Evolutionary conservation across 331 rosid genomes (phyloP).

Genomic region (Prunus yedoensis): DNA sequence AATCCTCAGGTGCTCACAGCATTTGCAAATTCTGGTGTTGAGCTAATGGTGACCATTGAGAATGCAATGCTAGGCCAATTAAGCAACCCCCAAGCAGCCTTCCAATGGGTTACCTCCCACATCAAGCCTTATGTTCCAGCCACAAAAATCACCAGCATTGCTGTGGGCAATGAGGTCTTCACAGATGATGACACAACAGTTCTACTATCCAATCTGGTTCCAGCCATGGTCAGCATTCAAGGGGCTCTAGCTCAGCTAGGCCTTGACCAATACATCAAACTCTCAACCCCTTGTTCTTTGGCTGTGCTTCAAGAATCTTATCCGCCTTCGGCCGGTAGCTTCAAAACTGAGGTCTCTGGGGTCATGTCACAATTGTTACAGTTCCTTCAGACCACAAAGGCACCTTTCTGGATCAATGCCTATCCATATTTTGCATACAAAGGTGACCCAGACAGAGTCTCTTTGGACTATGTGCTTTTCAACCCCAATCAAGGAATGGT

Average conservation of each 20-base stretch:
- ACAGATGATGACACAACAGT: conserved; percentile 55
- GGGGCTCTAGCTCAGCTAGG: conserved; percentile 63
- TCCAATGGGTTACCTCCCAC: conserved; percentile 70
- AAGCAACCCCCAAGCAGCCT: conserved; percentile 72
- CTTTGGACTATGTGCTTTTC: conserved; percentile 73
- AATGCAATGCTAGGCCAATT: conserved; percentile 60
- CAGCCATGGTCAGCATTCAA: conserved; percentile 80
- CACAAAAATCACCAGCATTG: conserved; percentile 76
- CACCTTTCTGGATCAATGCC: conserved; percentile 96
- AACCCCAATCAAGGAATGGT: conserved; percentile 71
- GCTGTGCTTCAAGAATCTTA: conserved; percentile 73
- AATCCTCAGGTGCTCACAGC: conserved; percentile 66
- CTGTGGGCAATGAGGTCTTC: conserved; percentile 88
- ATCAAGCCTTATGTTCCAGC: conserved; percentile 72
- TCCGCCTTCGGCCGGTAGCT: conserved; percentile 90
- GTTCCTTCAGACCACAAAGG: conserved; percentile 55
- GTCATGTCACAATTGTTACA: conserved; percentile 67
- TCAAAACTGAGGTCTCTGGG: conserved; percentile 53
- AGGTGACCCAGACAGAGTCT: conserved; percentile 45
- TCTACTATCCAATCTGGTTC: conserved; percentile 58
- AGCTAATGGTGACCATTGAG: conserved; percentile 80
- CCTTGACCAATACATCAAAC: conserved; percentile 53
- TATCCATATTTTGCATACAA: conserved; percentile 88
- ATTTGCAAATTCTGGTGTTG: conserved; percentile 73
- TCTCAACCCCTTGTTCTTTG: conserved; percentile 76